Conservation (phyloP, 202 grass and related monocot genomes). For the Zoysia matrella region DNA sequence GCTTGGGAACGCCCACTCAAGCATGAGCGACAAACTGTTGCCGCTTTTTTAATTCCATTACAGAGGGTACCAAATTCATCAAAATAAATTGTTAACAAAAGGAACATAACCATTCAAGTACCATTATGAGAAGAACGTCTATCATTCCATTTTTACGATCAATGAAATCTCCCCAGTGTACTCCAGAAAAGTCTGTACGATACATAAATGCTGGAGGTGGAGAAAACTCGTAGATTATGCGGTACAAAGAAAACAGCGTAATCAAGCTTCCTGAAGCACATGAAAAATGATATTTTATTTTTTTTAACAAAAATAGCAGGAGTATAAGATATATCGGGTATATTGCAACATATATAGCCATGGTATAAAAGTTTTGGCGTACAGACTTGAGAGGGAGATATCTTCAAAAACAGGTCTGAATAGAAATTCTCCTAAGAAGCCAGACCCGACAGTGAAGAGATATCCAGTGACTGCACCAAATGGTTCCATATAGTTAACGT, state of each 20-base stretch:
- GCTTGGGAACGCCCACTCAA: background rate
- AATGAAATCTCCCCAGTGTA: slow-evolving; percentile 55
- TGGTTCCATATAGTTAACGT: too few relatives aligned
- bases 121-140: slow-evolving; percentile 48
- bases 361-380: too few relatives aligned
- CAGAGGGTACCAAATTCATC: slow-evolving; percentile 48
- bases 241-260: slow-evolving; percentile 59
- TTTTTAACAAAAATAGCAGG: too few relatives aligned
- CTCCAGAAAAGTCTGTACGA: slow-evolving; percentile 18
- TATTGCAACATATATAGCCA: too few relatives aligned
- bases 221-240: slow-evolving; percentile 56
- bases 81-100: slow-evolving; percentile 52
- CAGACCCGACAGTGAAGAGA: slow-evolving; percentile 50
- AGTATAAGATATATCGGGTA: too few relatives aligned
- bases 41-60: slow-evolving; percentile 42
- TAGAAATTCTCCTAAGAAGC: slow-evolving; percentile 49
- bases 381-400: background rate
- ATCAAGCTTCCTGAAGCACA: slow-evolving; percentile 50
- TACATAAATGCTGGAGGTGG: too few relatives aligned
- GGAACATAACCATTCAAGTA: slow-evolving; percentile 52
- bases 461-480: slow-evolving; percentile 54
- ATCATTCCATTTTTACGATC: slow-evolving; percentile 60
- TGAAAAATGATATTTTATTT: too few relatives aligned
- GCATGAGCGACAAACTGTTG: background rate
- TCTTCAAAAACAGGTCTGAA: slow-evolving; percentile 58